A percentile compares a stretch with the other conserved stretches of the same genome.
Conservation (phyloP, 148 eudicot genomes). For the Chenopodium berlandieri region DNA sequence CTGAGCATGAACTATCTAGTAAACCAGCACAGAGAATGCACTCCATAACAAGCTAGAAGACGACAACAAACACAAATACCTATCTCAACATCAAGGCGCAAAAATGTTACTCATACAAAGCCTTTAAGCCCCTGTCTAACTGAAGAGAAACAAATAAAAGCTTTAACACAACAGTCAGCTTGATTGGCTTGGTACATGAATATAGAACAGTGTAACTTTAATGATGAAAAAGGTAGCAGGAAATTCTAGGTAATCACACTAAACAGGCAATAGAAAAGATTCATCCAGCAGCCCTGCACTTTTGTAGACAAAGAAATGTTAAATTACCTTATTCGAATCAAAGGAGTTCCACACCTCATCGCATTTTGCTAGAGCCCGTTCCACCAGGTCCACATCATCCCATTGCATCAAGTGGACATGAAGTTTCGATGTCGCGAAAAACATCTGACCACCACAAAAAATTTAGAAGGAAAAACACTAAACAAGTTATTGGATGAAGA, state of each 20-base stretch:
- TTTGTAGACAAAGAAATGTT: not conserved
- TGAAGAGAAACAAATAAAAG: not conserved
- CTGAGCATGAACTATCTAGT: not conserved
- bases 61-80: not conserved
- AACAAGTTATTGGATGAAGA: not conserved
- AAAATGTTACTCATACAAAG: not conserved
- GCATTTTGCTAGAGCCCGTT: constrained; percentile 68
- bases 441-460: constrained; percentile 60
- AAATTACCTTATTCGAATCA: constrained; percentile 63
- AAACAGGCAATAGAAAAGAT: not conserved
- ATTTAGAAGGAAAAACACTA: constrained; percentile 6
- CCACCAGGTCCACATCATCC: constrained; percentile 67
- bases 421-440: constrained; percentile 85
- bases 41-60: not conserved
- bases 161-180: not conserved
- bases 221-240: not conserved
- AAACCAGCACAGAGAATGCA: not conserved
- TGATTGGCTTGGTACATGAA: not conserved
- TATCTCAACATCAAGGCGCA: not conserved
- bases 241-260: not conserved
- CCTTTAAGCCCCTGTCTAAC: not conserved
- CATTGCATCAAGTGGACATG: constrained; percentile 94
- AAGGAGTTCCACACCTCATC: constrained; percentile 77
- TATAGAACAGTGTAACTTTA: not conserved
- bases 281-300: constrained; percentile 8